Conservation (phyloP, 192 early-diverging fungal genomes). For the Gonapodya prolifera region DNA sequence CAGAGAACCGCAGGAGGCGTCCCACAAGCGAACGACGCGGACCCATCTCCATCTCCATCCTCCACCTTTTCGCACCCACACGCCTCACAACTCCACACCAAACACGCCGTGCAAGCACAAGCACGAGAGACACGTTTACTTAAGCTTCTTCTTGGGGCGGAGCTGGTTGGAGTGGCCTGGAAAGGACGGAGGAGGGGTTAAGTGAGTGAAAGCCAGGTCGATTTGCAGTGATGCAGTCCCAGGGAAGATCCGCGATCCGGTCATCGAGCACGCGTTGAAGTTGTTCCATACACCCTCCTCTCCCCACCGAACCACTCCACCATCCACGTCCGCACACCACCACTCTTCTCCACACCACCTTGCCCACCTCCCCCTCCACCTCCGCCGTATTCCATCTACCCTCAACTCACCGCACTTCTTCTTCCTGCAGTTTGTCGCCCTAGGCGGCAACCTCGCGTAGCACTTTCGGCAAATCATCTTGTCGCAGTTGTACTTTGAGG, state of each 20-base stretch:
- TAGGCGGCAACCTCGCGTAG: slow-evolving; percentile 97
- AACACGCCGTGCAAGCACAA: neutral
- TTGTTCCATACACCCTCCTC: neutral
- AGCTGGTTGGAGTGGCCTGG: slow-evolving; percentile 19
- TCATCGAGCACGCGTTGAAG: too few species aligned
- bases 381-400: slow-evolving; percentile 14
- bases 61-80: too few species aligned
- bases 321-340: neutral
- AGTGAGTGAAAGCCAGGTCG: neutral
- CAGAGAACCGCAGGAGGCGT: too few species aligned
- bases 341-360: neutral
- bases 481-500: slow-evolving; percentile 99
- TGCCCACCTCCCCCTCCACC: neutral
- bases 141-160: slow-evolving; percentile 91
- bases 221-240: neutral
- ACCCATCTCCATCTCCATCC: too few species aligned
- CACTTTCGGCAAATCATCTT: slow-evolving; percentile 99
- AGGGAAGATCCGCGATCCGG: too few species aligned
- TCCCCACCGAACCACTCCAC: neutral
- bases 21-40: too few species aligned
- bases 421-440: slow-evolving; percentile 99
- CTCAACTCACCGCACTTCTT: slow-evolving; percentile 47
- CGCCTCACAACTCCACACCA: neutral
- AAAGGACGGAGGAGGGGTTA: neutral
- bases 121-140: slow-evolving; percentile 37